Evolutionary conservation across 352 stramenopile genomes (phyloP), one percentile per base, ranked within the genome.

Genomic region (Aphanomyces invadans): DNA sequence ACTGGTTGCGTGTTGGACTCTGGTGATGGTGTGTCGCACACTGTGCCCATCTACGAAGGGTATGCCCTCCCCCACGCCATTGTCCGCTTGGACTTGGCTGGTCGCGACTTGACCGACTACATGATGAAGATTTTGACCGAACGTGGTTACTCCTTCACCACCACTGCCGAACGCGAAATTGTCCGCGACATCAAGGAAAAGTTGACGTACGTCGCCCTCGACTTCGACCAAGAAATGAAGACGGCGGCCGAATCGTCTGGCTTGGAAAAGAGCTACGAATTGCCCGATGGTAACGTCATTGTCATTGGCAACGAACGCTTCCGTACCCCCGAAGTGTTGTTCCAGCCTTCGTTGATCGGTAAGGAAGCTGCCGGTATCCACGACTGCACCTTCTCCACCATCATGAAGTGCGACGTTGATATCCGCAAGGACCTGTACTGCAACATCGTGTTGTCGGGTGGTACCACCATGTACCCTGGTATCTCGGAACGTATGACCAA

Each of bases 211-310:
- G 75, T 98, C 4, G 91, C 94, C 17, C 74, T 96, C 42, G 88
- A 98, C 74, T 98, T 95, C 62, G 89, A 98, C 71, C 70, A 87
- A 61, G 94, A 98, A 76, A 90, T 97, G 79, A 93, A 97, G 77
- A 97, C 79, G 59, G 89, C 92, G 4, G 52, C 70, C 10, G 73
- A 83, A 26, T 78, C 79, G 17, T 80, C 76, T 31, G 74, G 68
- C 10, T 73, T 98, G 33, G 95, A 99, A 70, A 98, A 98, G 80
- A 86, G 71, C 1, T 98, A 98, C 77, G 95, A 98, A 71, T 81
- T 99, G 49, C 96, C 96, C n/a, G 95, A 98, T 76, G 95, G 95
- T 36, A 98, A 97, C 76, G 94, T 98, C 29, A 97, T 99, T 74
- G 92, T 97, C 25, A 97, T 99, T 71, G 94, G 93, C 66, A 97